phyloP scores from a whole-genome alignment of 768 basidiomycete genomes.

The Pulveroboletus sp. region DNA sequence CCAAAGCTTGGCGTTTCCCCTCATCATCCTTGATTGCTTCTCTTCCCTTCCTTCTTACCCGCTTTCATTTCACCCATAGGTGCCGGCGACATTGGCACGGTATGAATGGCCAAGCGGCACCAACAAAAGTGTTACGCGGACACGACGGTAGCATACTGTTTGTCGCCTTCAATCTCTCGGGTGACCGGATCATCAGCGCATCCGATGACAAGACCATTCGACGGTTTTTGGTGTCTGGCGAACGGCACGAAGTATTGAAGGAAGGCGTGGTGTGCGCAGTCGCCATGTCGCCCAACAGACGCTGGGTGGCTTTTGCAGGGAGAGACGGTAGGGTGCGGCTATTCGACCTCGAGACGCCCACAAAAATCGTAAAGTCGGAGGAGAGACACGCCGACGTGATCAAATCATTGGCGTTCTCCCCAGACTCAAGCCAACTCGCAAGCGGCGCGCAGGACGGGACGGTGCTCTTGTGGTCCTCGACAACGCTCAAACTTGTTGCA shows the following conservation, averaged over 20 bases:
- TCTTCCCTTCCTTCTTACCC: not conserved
- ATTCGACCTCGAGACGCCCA: not conserved
- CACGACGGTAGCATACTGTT: constrained; percentile 11
- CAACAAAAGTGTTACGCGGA: constrained; percentile 10
- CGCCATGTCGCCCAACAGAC: constrained; percentile 7
- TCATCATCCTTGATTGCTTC: not conserved
- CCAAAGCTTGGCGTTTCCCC: not conserved
- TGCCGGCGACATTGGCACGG: not conserved
- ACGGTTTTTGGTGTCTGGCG: constrained; percentile 5
- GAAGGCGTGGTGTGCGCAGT: constrained; percentile 1
- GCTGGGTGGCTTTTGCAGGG: constrained; percentile 18
- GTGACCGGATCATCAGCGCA: constrained; percentile 15
- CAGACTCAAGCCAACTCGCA: constrained; percentile 12
- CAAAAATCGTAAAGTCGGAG: not conserved
- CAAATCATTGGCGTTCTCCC: constrained; percentile 19
- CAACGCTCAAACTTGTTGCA: constrained; percentile 2
- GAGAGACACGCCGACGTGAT: constrained; percentile 3
- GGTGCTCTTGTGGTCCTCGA: constrained; percentile 16
- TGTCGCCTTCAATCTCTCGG: constrained; percentile 19
- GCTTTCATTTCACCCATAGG: not conserved
- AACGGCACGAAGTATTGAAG: constrained; percentile 1
- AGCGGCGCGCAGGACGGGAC: constrained; percentile 18
- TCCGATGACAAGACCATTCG: constrained; percentile 20
- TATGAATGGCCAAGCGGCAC: not conserved
- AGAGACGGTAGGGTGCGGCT: constrained; percentile 13